Base-by-base conservation (phyloP, 2,329 filamentous ascomycete species). In the Fusarium floridanum region DNA sequence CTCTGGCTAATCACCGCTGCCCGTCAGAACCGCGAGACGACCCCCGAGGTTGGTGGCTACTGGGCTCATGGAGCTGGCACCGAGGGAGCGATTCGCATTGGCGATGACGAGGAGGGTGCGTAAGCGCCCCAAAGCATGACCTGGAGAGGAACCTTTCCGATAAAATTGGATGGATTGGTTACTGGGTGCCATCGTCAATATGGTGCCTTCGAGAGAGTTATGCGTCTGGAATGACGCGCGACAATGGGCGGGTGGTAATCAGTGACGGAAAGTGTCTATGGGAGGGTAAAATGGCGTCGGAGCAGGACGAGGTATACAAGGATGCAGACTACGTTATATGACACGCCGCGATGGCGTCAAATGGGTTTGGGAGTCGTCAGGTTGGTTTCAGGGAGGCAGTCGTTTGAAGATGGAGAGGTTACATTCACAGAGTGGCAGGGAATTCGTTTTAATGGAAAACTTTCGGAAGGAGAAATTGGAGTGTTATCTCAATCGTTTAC, bases 21-120 rank as follows among this genome's bases (percentile, higher is more conserved):
- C 41, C 82, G 83, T 20, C 71, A 79, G 48, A 79, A 82, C 22
- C 80, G 82, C 7, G 83, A 85, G 22, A 81, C 81, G 5, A 82
- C 80, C 16, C 75, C 83, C 48, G 83, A 84, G 1, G 67, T 85
- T 14, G 81, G 78, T 24, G 83, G 83, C 3, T 85, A 80, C 66
- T 85, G 83, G 83, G 77, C 83, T 4, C 74, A 83, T 17, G 83
- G 83, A 5, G 74, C 82, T 2, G 73, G 78, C 8, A 72, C 80
- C 7, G 83, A 85, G 70, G 83, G 83, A 3, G 76, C 80, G 6
- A 85, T 85, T 50, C 24, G 79, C 77, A 75, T 89, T 82, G 39
- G 85, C 81, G 56, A 85, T 78, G 61, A 88, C 48, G 78, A 85
- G 9, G 75, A 80, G 27, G 78, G 77, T 34, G 77, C 77, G 53